Conservation (phyloP, 768 basidiomycete genomes). For the Amanita thiersii region DNA sequence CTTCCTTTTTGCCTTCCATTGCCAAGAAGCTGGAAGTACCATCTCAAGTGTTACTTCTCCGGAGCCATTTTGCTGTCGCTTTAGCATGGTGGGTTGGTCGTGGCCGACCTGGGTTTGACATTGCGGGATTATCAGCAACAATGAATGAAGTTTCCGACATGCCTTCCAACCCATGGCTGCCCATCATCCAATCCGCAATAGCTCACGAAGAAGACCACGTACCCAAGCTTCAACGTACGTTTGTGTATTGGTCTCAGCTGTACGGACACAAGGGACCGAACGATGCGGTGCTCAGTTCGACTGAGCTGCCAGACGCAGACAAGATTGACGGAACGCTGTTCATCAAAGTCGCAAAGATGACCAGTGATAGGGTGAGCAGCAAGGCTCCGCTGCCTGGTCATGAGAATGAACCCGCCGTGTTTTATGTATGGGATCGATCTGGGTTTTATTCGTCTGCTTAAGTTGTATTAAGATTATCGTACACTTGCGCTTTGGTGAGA, state of each 20-base stretch:
- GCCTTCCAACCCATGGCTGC: slow-evolving; percentile 44
- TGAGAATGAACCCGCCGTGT: slow-evolving; percentile 16
- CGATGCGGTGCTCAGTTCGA: slow-evolving; percentile 8
- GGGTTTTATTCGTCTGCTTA: too few relatives aligned
- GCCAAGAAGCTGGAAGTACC: slow-evolving; percentile 21
- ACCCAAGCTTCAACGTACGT: slow-evolving; percentile 41
- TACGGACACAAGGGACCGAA: slow-evolving; percentile 30
- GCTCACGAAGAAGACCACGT: slow-evolving; percentile 47
- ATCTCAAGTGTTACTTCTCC: slow-evolving; percentile 38
- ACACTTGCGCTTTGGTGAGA: too few relatives aligned
- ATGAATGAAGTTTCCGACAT: slow-evolving; percentile 17
- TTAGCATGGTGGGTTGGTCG: slow-evolving; percentile 45
- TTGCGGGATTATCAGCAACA: slow-evolving; percentile 31
- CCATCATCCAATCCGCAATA: slow-evolving; percentile 42
- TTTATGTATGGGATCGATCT: slow-evolving; percentile 16
- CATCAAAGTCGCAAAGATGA: slow-evolving; percentile 42
- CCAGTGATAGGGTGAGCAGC: slow-evolving; percentile 29
- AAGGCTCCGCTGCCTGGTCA: slow-evolving; percentile 11
- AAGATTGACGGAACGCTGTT: slow-evolving; percentile 54
- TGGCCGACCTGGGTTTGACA: slow-evolving; percentile 39
- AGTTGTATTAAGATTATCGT: too few relatives aligned
- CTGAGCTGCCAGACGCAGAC: slow-evolving; percentile 36
- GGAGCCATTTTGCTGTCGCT: slow-evolving; percentile 39
- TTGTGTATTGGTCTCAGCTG: slow-evolving; percentile 37
- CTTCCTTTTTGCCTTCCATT: slow-evolving; percentile 42